Evolutionary conservation across 805 yeast genomes (phyloP), one percentile per base, ranked within the genome.

Genomic region (Komagataella populi): DNA sequence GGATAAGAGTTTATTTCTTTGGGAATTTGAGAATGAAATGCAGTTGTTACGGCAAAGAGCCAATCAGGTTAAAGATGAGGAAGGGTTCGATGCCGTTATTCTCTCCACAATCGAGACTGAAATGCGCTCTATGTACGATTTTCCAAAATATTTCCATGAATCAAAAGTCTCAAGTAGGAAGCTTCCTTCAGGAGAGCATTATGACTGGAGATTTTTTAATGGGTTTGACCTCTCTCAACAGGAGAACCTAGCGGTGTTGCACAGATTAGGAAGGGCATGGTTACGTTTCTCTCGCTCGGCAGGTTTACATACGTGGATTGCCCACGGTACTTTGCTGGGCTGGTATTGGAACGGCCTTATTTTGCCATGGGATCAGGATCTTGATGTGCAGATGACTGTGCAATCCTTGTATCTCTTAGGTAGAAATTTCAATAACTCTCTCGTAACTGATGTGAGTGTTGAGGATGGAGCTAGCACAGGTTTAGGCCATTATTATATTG

Each of bases 351-450:
- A 80, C 59, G 86, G 87, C 0, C 55, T 76, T 51, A 65, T 70
- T 6, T 71, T 82, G 61, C 84, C 85, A 1, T 82, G 86, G 85
- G 88, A 82, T 60, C 70, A 72, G 51, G 88, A 82, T 60, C 65
- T 78, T 49, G 88, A 82, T 64, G 80, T 81, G 23, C 84, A 81
- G 56, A 72, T 81, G 69, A 77, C 87, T 1, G 66, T 76, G 52
- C 61, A 55, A 12, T 75, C 77, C 45, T 60, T 81, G 54, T 67
- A 70, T 53, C 59, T 60, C 46, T 57, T 81, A 46, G 78, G 79
- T 7, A 66, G 72, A 55, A 59, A 63, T n/a, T 76, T 67, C 59
- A 77, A 79, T 53, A 73, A 76, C 55, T 65, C 78, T 6, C 57
- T 79, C 39, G 64, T 79, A 22, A 60, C 77, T 10, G 83, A 79